phyloP scores from a whole-genome alignment of 2,329 filamentous ascomycete species.

The Zymoseptoria tritici region DNA sequence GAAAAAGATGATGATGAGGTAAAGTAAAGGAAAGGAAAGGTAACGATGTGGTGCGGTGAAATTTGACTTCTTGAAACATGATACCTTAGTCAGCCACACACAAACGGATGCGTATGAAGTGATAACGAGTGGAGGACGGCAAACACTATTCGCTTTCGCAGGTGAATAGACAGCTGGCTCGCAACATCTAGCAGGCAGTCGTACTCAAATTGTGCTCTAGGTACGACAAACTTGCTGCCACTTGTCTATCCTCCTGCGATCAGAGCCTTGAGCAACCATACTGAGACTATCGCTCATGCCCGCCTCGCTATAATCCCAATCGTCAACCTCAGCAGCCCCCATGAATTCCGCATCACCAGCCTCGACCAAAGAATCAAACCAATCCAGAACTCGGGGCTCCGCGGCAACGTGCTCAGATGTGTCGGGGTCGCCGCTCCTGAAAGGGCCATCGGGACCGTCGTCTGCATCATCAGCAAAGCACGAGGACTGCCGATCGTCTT shows the following conservation, averaged over 20 bases:
- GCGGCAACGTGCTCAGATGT: not conserved
- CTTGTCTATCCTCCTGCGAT: not conserved
- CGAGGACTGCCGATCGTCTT: not conserved
- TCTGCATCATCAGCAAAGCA: slow-evolving; percentile 2
- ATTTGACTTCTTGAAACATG: too few species aligned
- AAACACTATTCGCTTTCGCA: too few species aligned
- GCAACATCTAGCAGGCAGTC: too few species aligned
- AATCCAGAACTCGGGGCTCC: not conserved
- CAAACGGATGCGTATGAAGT: too few species aligned
- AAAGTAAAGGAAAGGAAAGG: too few species aligned
- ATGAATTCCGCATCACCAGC: not conserved
- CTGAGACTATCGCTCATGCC: not conserved
- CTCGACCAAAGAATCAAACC: not conserved
- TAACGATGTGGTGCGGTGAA: too few species aligned
- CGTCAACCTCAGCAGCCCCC: not conserved
- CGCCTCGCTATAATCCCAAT: not conserved
- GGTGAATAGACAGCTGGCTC: too few species aligned
- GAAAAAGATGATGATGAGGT: too few species aligned
- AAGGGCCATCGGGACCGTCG: not conserved
- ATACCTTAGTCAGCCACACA: too few species aligned
- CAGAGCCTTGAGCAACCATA: not conserved
- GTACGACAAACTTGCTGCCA: not conserved
- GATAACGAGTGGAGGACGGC: too few species aligned
- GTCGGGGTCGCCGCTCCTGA: not conserved
- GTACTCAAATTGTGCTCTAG: too few species aligned